A percentile compares a stretch with the other conserved stretches of the same genome.
Evolutionary conservation across 352 stramenopile species (phyloP).

Genomic region (Thalassiosira mediterranea): DNA sequence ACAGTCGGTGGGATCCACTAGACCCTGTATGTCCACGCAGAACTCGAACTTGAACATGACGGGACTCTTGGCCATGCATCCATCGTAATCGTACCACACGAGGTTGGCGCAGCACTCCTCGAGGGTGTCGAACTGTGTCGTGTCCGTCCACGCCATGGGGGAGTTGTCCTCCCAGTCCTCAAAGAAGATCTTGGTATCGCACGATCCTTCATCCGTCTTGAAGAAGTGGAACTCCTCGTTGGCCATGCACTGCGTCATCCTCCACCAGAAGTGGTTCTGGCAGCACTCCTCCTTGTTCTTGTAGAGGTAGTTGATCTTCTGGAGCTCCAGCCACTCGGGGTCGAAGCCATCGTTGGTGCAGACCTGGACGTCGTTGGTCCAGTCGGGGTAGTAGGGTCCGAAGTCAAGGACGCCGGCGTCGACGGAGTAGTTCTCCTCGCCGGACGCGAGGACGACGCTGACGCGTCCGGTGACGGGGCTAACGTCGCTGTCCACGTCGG

Average conservation of each 20-base stretch:
- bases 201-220: slow-evolving; percentile 31
- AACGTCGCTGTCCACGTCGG: slow-evolving; percentile 40
- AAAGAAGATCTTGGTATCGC: slow-evolving; percentile 57
- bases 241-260: slow-evolving; percentile 57
- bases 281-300: slow-evolving; percentile 54
- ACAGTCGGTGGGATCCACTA: slow-evolving; percentile 45
- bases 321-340: slow-evolving; percentile 45
- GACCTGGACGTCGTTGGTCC: slow-evolving; percentile 48
- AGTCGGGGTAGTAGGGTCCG: slow-evolving; percentile 57
- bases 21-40: slow-evolving; percentile 46
- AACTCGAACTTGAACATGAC: slow-evolving; percentile 61
- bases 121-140: slow-evolving; percentile 51
- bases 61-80: slow-evolving; percentile 39
- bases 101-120: slow-evolving; percentile 54
- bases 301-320: slow-evolving; percentile 54
- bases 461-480: slow-evolving; percentile 25
- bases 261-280: slow-evolving; percentile 51
- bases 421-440: slow-evolving; percentile 34
- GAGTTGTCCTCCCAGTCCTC: slow-evolving; percentile 56
- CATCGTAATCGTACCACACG: slow-evolving; percentile 56
- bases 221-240: slow-evolving; percentile 19
- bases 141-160: slow-evolving; percentile 34
- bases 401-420: slow-evolving; percentile 57
- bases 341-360: slow-evolving; percentile 61
- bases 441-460: slow-evolving; percentile 32